Evolutionary conservation across 148 eudicot species (phyloP), one percentile per base, ranked within the genome.

Genomic region (Camellia sinensis): DNA sequence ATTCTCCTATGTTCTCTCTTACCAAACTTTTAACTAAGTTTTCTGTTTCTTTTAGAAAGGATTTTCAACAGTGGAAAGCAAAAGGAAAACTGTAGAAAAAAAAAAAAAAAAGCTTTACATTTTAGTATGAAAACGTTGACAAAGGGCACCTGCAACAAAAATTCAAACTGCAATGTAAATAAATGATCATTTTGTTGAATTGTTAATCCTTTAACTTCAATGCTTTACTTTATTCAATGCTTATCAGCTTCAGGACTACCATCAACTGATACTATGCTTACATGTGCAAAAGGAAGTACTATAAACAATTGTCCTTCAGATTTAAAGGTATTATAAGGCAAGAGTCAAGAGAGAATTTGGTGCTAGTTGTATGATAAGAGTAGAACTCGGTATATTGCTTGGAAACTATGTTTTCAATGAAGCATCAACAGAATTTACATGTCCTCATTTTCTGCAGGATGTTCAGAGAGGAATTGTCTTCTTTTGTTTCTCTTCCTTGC

Each of bases 101-200:
- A 29, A 29, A 29, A 29, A 29, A 48, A 48, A 52, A 0, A 1
- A 11, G 48, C 45, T 44, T 60, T 78, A 52, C 48, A 37, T 76
- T 75, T 67, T 59, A 50, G 69, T 68, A 53, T 40, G 53, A 68
- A 66, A 74, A 37, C 21, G 73, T 22, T 54, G 73, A 71, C 45
- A 67, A 74, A 44, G 75, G 53, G 61, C 50, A 22, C 29, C 70
- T 5, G 64, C 19, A 75, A 62, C 65, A 65, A 45, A 50, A 54
- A 45, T 29, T 22, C 57, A 52, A 10, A 67, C 19, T 1, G n/a
- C 75, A 53, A 44, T 10, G 53, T 21, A 43, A 66, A 63, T 67
- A 45, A 14, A 45, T 45, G 52, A 75, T 17, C 52, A 71, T 15
- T 45, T 66, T 59, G 11, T 50, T 14, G 64, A 44, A 61, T 75